A percentile compares a stretch with the other conserved stretches of the same genome.
These are phyloP conservation scores for Globisporangium paroecandrum DNA, from an alignment of 352 stramenopile species.

Conservation along the genomic window DNA sequence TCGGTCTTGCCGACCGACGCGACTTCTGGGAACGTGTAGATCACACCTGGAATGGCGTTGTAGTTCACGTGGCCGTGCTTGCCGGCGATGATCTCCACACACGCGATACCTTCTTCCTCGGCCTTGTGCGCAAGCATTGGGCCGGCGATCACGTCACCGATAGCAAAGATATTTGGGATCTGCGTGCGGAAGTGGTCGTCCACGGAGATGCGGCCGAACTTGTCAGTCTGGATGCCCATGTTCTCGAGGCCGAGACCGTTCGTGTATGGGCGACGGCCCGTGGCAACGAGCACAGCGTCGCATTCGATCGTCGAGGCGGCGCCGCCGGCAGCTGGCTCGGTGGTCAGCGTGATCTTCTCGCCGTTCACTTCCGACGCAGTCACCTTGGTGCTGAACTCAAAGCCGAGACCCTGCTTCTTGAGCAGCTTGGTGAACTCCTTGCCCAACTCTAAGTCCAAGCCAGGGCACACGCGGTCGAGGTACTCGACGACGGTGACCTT, in stretches of 20 bases:
- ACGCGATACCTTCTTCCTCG: conserved; percentile 98
- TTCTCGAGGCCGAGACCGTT: conserved; percentile 94
- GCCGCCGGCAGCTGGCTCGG: conserved; percentile 84
- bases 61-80: conserved; percentile 99
- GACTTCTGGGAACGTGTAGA: conserved; percentile 98
- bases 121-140: conserved; percentile 99
- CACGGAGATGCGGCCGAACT: conserved; percentile 95
- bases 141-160: conserved; percentile 97
- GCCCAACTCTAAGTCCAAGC: conserved; percentile 93
- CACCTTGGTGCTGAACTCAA: conserved; percentile 98
- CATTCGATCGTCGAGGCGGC: conserved; percentile 58
- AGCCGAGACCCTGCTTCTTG: conserved; percentile 99
- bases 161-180: conserved; percentile 94
- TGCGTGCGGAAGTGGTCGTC: conserved; percentile 97
- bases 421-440: conserved; percentile 97
- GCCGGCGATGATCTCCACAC: conserved; percentile 96
- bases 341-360: conserved; percentile 94
- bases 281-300: conserved; percentile 81
- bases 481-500: conserved; percentile 99
- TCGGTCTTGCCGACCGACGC: conserved; percentile 97
- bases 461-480: conserved; percentile 91
- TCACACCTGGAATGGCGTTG: conserved; percentile 97
- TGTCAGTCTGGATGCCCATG: conserved; percentile 97
- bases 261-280: conserved; percentile 95
- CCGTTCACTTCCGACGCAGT: conserved; percentile 88